These are phyloP conservation scores for Magnusiomyces tetraspermus DNA, from an alignment of 1,139 yeast species.

Conservation along the genomic window DNA sequence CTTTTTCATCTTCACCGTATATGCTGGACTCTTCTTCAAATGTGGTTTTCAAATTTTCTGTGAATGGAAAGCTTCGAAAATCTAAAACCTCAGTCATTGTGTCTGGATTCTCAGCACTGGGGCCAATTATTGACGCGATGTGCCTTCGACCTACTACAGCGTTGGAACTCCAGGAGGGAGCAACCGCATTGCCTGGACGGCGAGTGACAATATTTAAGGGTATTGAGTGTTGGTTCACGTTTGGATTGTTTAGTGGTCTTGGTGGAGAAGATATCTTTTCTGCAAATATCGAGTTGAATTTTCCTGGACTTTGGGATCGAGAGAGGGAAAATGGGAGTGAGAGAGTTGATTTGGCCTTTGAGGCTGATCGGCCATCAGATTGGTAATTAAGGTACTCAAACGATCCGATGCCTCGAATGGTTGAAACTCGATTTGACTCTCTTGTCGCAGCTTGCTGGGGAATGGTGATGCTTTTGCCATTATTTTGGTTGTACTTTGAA, in stretches of 20 bases:
- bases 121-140: too few relatives aligned
- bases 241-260: not conserved
- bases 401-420: not conserved
- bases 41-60: not conserved
- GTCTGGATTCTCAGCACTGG: not conserved
- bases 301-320: not conserved
- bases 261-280: not conserved
- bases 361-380: not conserved
- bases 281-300: not conserved
- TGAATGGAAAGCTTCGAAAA: constrained; percentile 1
- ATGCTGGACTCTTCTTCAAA: not conserved
- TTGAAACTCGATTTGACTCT: not conserved
- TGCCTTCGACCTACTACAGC: too few relatives aligned
- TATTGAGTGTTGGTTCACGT: not conserved
- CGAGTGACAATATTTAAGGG: not conserved
- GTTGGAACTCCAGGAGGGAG: not conserved
- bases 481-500: not conserved
- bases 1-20: not conserved
- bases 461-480: too few relatives aligned
- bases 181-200: not conserved
- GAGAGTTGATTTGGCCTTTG: not conserved
- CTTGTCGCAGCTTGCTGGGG: not conserved
- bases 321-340: not conserved
- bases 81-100: not conserved
- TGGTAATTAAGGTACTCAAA: not conserved